Evolutionary conservation across 768 basidiomycete genomes (phyloP).

Genomic region (Russula sp.): DNA sequence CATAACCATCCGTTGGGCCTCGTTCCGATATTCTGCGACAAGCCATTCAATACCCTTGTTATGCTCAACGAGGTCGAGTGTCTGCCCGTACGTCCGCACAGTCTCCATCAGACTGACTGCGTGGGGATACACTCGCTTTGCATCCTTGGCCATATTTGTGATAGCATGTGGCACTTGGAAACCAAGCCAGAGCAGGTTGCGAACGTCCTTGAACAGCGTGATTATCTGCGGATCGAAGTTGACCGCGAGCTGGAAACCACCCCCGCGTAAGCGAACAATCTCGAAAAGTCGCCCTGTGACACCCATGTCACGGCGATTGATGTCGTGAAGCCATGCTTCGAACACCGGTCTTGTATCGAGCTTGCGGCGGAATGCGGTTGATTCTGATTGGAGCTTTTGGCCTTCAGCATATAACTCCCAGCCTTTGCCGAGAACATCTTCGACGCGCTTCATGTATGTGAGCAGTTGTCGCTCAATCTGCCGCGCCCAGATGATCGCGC

Average conservation of each 20-base stretch:
- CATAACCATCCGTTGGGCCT: conserved; percentile 88
- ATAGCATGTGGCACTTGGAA: conserved; percentile 95
- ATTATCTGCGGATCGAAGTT: conserved; percentile 99
- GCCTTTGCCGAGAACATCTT: conserved; percentile 95
- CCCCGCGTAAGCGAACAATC: conserved; percentile 72
- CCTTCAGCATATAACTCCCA: conserved; percentile 99
- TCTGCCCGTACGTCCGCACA: conserved; percentile 96
- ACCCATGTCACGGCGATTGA: conserved; percentile 88
- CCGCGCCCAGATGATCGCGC: conserved; percentile 98
- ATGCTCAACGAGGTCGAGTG: conserved; percentile 82
- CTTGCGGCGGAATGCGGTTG: conserved; percentile 88
- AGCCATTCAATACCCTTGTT: conserved; percentile 93
- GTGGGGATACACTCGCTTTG: conserved; percentile 96
- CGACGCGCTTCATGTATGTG: conserved; percentile 98
- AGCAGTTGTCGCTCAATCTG: conserved; percentile 96
- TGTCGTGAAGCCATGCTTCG: conserved; percentile 96
- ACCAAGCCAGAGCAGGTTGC: conserved; percentile 92
- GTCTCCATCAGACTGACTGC: conserved; percentile 99
- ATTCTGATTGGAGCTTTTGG: conserved; percentile 92
- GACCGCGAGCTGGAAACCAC: conserved; percentile 83
- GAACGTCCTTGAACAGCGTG: conserved; percentile 96
- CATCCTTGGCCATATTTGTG: conserved; percentile 97
- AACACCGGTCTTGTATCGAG: conserved; percentile 92
- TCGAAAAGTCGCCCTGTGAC: conserved; percentile 92
- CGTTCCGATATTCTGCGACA: conserved; percentile 91